phyloP scores from a whole-genome alignment of 2,329 filamentous ascomycete genomes.

The Ceratocystis colombiana region DNA sequence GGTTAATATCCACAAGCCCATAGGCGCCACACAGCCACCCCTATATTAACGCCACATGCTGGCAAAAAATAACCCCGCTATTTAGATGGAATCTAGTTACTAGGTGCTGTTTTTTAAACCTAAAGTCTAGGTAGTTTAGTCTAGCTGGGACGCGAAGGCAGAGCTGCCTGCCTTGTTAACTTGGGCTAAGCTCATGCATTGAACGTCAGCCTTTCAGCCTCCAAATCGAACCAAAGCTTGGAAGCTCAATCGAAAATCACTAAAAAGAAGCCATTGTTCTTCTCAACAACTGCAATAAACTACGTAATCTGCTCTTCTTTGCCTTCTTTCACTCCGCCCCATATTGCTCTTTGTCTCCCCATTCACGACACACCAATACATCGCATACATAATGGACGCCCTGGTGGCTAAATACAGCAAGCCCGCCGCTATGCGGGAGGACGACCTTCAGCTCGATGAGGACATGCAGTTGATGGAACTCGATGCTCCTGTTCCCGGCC shows the following conservation, averaged over 20 bases:
- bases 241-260: not conserved
- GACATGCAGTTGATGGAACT: conserved; percentile 58
- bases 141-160: conserved; percentile 13
- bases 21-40: conserved; percentile 8
- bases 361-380: not conserved
- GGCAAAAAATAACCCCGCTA: not conserved
- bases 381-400: conserved; percentile 60
- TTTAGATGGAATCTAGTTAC: not conserved
- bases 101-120: not conserved
- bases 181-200: conserved; percentile 7
- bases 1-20: no score
- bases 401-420: conserved; percentile 87
- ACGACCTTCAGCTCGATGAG: conserved; percentile 61
- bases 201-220: conserved; percentile 18
- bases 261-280: not conserved
- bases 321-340: conserved; percentile 14
- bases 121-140: not conserved
- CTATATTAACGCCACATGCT: not conserved
- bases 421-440: conserved; percentile 59
- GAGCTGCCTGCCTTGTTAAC: conserved; percentile 14
- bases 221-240: not conserved
- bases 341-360: conserved; percentile 13
- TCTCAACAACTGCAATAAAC: not conserved
- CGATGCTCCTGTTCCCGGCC: conserved; percentile 55
- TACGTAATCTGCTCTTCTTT: not conserved